These are phyloP conservation scores for Simplicillium sp. DNA, from an alignment of 2,329 filamentous ascomycete genomes.

Conservation along the genomic window DNA sequence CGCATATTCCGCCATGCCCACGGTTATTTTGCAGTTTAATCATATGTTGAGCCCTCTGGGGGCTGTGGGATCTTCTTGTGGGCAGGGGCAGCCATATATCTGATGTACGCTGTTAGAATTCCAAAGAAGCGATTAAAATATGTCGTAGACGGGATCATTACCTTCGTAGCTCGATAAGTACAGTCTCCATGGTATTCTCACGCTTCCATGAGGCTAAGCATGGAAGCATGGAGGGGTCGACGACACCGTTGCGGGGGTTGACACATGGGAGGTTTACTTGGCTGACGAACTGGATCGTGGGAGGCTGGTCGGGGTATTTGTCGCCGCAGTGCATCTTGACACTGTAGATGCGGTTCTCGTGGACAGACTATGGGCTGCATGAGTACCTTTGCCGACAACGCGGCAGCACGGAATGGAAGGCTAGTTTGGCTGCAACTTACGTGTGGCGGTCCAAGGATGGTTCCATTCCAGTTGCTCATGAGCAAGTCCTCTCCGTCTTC, in stretches of 20 bases:
- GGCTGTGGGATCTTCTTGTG: slow-evolving; percentile 97
- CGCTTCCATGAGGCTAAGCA: slow-evolving; percentile 87
- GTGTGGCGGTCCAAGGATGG: slow-evolving; percentile 91
- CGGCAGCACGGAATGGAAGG: neutral
- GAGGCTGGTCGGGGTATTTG: slow-evolving; percentile 81
- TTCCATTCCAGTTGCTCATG: slow-evolving; percentile 99
- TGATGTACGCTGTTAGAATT: slow-evolving; percentile 21
- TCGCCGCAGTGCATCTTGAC: slow-evolving; percentile 92
- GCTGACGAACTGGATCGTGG: slow-evolving; percentile 84
- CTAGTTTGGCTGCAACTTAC: slow-evolving; percentile 42
- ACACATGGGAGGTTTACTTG: slow-evolving; percentile 97
- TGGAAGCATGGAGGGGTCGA: slow-evolving; percentile 74
- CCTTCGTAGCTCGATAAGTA: slow-evolving; percentile 79
- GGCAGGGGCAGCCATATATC: slow-evolving; percentile 83
- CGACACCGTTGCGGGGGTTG: slow-evolving; percentile 67
- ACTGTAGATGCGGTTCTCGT: slow-evolving; percentile 98
- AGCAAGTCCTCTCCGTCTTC: slow-evolving; percentile 89
- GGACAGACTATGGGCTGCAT: slow-evolving; percentile 57
- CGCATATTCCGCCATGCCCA: too few relatives aligned
- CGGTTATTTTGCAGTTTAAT: slow-evolving; percentile 11
- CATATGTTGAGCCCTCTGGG: slow-evolving; percentile 62
- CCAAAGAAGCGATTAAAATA: neutral
- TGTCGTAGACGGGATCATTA: slow-evolving; percentile 21
- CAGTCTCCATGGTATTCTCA: slow-evolving; percentile 90
- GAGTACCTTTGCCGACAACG: neutral